Conservation (phyloP, 495 filamentous ascomycete genomes). For the Diplogelasinospora grovesii region DNA sequence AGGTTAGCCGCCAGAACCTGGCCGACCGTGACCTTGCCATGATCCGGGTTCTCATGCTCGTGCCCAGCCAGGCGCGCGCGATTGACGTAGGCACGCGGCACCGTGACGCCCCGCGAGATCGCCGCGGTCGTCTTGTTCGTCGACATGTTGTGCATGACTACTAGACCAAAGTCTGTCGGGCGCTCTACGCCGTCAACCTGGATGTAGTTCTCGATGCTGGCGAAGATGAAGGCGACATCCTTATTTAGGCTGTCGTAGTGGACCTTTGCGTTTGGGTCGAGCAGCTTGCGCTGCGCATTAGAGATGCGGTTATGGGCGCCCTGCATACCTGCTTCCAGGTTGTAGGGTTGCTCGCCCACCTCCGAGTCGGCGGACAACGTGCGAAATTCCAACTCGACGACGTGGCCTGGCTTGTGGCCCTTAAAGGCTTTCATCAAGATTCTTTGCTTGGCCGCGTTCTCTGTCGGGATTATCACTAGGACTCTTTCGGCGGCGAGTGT, state of each 20-base stretch:
- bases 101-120: conserved; percentile 9
- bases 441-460: conserved; percentile 6
- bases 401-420: not conserved
- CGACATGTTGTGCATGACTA: conserved; percentile 10
- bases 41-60: conserved; percentile 4
- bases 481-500: too few species aligned
- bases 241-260: not conserved
- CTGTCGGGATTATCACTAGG: conserved; percentile 15
- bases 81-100: conserved; percentile 9
- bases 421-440: not conserved
- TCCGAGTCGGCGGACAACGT: conserved; percentile 7
- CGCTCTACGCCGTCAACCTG: not conserved
- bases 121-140: conserved; percentile 1
- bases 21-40: conserved; percentile 15
- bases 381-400: not conserved
- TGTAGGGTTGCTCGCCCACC: conserved; percentile 21
- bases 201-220: conserved; percentile 15
- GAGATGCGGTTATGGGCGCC: conserved; percentile 14
- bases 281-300: conserved; percentile 1
- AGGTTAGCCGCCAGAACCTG: conserved; percentile 6
- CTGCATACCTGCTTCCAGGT: conserved; percentile 5
- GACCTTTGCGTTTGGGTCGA: not conserved
- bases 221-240: conserved; percentile 7
- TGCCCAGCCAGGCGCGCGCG: conserved; percentile 9
- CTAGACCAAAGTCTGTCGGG: conserved; percentile 9